These are phyloP conservation scores for Nakazawaea populi DNA, from an alignment of 805 yeast genomes.

Conservation along the genomic window DNA sequence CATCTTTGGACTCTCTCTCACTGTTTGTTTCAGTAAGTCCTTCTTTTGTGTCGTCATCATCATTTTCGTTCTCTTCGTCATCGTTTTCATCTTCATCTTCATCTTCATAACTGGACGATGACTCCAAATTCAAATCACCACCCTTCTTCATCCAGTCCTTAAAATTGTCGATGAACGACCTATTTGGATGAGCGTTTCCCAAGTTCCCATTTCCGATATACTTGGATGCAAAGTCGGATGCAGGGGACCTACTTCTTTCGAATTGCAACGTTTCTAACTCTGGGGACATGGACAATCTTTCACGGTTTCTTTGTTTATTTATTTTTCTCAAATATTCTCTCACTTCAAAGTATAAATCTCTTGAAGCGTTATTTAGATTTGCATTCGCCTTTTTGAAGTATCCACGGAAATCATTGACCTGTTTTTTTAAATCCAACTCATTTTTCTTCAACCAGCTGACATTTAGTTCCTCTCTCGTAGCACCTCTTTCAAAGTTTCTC, in stretches of 20 bases:
- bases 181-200: slow-evolving; percentile 9
- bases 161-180: slow-evolving; percentile 22
- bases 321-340: slow-evolving; percentile 55
- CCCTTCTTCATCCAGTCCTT: slow-evolving; percentile 19
- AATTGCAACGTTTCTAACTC: background rate
- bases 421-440: slow-evolving; percentile 90
- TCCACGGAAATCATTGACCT: slow-evolving; percentile 79
- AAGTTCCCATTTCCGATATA: slow-evolving; percentile 29
- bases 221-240: slow-evolving; percentile 60
- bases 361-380: slow-evolving; percentile 64
- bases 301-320: slow-evolving; percentile 2
- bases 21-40: background rate
- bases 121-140: slow-evolving; percentile 8
- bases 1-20: slow-evolving; percentile 2
- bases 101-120: slow-evolving; percentile 3
- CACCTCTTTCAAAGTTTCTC: slow-evolving; percentile 97
- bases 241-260: slow-evolving; percentile 39
- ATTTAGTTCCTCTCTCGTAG: slow-evolving; percentile 91
- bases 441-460: slow-evolving; percentile 97
- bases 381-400: slow-evolving; percentile 76
- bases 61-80: background rate
- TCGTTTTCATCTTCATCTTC: slow-evolving; percentile 1
- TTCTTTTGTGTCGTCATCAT: background rate
- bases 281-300: background rate
- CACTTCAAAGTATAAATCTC: slow-evolving; percentile 80